Base-by-base conservation (phyloP, 208 protist genomes). In the Crithidia expoeki region DNA sequence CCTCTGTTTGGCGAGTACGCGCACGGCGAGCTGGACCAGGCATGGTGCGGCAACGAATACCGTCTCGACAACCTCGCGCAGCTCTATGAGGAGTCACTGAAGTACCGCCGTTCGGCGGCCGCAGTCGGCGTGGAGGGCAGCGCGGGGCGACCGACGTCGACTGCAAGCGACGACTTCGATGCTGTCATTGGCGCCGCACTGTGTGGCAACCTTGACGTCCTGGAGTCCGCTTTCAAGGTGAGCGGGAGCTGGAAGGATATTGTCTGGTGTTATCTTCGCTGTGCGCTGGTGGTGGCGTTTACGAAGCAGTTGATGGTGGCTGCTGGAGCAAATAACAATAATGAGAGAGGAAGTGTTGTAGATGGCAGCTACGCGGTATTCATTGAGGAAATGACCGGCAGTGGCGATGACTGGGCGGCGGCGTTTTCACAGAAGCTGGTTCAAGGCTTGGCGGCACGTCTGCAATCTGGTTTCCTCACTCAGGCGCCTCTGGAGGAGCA, bases 1-100 rank as follows among this genome's bases (percentile, higher is more conserved):
- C 88, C 90, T 11, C 79, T 95, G 14, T 95, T 95, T 59, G 88
- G 88, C 25, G 90, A 95, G 78, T 95, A 95, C 78, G 85, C 76
- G n/a, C 79, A 89, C 57, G 81, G 88, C 19, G 80, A 90, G 59
- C 50, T 89, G 47, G 76, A 83, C 30, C 63, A 75, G 61, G 61
- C 63, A 16, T 92, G 87, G 86, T 79, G 70, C 16, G 84, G 85
- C 58, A 95, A 95, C 69, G 78, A 90, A 44, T 78, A 83, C 53
- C 85, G 90, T 28, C 74, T 95, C 10, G 80, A 89, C 46, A 89
- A 80, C 72, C 80, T 95, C 30, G 83, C 81, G 32, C 86, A 92
- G 64, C 78, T 95, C 1, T 95, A 84, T 64, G 85, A 88, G 40
- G 86, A 93, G 44, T 80, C 84, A 2, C 55, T 73, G 19, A 44